Base-by-base conservation (phyloP, 148 eudicot species). In the Rhododendron ovatum region DNA sequence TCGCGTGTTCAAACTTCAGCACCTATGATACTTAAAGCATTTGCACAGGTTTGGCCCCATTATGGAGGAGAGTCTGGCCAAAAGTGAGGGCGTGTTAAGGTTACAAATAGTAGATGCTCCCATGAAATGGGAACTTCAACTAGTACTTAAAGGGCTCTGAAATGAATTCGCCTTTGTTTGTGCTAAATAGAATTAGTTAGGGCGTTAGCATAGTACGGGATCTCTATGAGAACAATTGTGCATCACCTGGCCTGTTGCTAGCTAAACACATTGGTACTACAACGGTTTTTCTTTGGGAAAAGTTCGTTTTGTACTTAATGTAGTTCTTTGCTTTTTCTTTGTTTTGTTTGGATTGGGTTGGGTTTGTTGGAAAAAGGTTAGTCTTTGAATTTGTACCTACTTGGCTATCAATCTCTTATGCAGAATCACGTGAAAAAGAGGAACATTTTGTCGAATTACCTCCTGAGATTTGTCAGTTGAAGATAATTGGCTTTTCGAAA, bases 391-490 rank as follows among this genome's bases (percentile, higher is more conserved):
- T 80, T 80, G 59, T 33, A 43, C 53, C 71, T 73, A 59, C 47
- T 30, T 80, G 55, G 73, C 77, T 81, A 47, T 51, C 39, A 53
- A 50, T 76, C 18, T 79, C 45, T 88, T 12, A 69, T 30, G 71
- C 94, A 94, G 98, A 93, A 86, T 82, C 92, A 84, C 90, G 89
- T 71, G 95, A 93, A 82, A 95, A 94, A 83, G 98, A 94, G 77
- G 99, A 97, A 89, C 93, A 95, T 89, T 97, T 95, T 86, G 84
- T 97, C 67, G 99, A 95, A 89, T 83, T 97, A 83, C 98, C 98
- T 84, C 98, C 99, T 35, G 99, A 97, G 90, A 87, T 97, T 89
- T 97, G 98, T 89, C 92, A 93, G 85, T 78, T 97, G 88, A 97
- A 95, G 91, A 86, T 95, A 87, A 85, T 92, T 80, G 99, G 98